Evolutionary conservation across 1,139 yeast species (phyloP).

Genomic region (Nadsonia starkeyi-henricii): DNA sequence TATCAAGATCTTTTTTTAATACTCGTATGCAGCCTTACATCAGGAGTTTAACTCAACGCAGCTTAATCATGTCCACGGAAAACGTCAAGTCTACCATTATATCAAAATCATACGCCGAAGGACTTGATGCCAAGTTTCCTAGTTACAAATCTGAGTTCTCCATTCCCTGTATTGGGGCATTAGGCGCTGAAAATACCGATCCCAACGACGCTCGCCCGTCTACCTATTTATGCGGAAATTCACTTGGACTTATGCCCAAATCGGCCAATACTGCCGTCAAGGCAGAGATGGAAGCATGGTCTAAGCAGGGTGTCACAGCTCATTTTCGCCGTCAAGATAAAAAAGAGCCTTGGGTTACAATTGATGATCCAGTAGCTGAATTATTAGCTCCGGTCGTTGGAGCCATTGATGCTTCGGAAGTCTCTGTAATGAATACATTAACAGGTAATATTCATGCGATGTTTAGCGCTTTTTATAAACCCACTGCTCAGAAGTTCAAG

Average conservation of each 20-base stretch:
- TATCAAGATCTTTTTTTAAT: no score
- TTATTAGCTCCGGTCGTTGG: conserved; percentile 65
- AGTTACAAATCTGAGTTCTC: conserved; percentile 32
- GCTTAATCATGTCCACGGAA: background rate
- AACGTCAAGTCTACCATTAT: background rate
- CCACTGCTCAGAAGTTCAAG: conserved; percentile 44
- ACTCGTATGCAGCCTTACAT: no score
- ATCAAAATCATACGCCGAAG: conserved; percentile 14
- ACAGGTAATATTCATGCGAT: conserved; percentile 72
- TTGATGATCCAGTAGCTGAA: conserved; percentile 63
- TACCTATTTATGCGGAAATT: conserved; percentile 76
- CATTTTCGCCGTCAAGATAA: conserved; percentile 49
- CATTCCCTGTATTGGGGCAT: conserved; percentile 44
- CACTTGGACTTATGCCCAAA: conserved; percentile 79
- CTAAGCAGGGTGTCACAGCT: conserved; percentile 62
- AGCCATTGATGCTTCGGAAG: conserved; percentile 47
- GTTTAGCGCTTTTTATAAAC: conserved; percentile 61
- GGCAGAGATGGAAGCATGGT: conserved; percentile 72
- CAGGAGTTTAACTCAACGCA: no score
- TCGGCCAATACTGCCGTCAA: conserved; percentile 42
- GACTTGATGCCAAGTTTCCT: conserved; percentile 28
- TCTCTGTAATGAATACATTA: conserved; percentile 77
- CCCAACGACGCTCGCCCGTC: conserved; percentile 14
- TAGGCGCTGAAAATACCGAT: conserved; percentile 28
- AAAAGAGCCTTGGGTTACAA: conserved; percentile 64